Conservation (phyloP, 495 filamentous ascomycete species). For the Talaromyces trachyspermus region DNA sequence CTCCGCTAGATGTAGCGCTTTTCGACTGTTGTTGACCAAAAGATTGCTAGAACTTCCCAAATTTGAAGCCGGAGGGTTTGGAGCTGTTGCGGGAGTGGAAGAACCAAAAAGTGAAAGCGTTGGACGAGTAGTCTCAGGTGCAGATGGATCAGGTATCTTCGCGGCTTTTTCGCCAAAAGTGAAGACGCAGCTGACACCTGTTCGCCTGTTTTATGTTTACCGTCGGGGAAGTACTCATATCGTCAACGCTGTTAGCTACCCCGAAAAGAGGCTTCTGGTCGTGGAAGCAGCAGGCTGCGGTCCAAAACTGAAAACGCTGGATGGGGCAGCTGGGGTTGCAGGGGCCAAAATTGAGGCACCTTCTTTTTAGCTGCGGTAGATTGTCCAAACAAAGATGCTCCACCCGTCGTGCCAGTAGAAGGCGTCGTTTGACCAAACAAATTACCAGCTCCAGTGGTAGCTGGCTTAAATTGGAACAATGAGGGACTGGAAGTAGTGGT, state of each 20-base stretch:
- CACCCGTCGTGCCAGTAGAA: neutral
- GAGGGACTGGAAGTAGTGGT: neutral
- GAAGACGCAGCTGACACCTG: slow-evolving; percentile 6
- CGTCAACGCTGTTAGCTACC: slow-evolving; percentile 15
- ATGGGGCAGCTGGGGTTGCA: neutral
- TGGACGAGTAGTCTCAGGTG: neutral
- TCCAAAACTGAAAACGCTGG: slow-evolving; percentile 3
- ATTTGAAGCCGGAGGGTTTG: neutral
- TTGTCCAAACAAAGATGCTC: slow-evolving; percentile 5
- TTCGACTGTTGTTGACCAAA: slow-evolving; percentile 3
- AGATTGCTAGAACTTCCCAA: neutral
- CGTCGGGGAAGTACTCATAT: slow-evolving; percentile 39
- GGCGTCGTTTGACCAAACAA: slow-evolving; percentile 2
- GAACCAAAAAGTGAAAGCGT: slow-evolving; percentile 18
- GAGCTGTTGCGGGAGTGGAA: slow-evolving; percentile 12
- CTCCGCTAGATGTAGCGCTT: neutral
- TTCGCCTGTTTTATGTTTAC: slow-evolving; percentile 20
- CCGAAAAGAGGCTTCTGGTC: slow-evolving; percentile 4
- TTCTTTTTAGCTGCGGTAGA: neutral
- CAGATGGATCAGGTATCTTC: slow-evolving; percentile 11
- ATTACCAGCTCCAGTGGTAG: neutral
- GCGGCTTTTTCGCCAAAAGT: slow-evolving; percentile 16
- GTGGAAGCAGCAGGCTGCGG: neutral
- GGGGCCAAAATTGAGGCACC: neutral
- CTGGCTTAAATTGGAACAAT: neutral